A percentile compares a stretch with the other conserved stretches of the same genome.
phyloP scores from a whole-genome alignment of 1,139 yeast genomes.

The Lodderomyces theae region DNA sequence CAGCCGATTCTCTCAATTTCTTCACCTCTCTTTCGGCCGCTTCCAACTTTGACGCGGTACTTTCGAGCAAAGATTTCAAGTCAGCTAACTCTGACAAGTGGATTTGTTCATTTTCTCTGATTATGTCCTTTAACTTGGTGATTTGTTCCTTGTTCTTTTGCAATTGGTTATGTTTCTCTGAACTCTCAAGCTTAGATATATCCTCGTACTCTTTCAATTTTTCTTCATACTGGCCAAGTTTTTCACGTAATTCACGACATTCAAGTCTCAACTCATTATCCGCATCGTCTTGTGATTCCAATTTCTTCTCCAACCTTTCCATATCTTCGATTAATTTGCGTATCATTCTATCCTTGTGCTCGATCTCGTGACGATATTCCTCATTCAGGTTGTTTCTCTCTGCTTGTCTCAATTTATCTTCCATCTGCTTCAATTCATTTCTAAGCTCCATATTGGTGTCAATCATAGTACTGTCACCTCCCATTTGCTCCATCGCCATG shows the following conservation, averaged over 20 bases:
- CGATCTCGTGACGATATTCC: neutral
- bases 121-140: neutral
- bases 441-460: conserved; percentile 5
- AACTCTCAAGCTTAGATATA: neutral
- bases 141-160: neutral
- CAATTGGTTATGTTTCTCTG: neutral
- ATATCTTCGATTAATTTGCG: conserved; percentile 2
- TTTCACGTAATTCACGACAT: neutral
- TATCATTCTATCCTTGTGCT: conserved; percentile 6
- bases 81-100: neutral
- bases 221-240: neutral
- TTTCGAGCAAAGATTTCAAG: neutral
- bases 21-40: neutral
- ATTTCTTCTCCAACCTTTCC: conserved; percentile 4
- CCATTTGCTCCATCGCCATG: conserved; percentile 11
- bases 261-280: neutral
- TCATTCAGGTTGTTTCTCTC: neutral
- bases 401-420: neutral
- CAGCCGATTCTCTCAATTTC: neutral
- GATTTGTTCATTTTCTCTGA: neutral
- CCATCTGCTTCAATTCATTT: conserved; percentile 6
- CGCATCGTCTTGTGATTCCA: neutral
- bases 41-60: neutral
- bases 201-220: conserved; percentile 2
- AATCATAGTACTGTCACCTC: conserved; percentile 9